These are phyloP conservation scores for Pisolithus marmoratus DNA, from an alignment of 768 basidiomycete species.

Conservation along the genomic window DNA sequence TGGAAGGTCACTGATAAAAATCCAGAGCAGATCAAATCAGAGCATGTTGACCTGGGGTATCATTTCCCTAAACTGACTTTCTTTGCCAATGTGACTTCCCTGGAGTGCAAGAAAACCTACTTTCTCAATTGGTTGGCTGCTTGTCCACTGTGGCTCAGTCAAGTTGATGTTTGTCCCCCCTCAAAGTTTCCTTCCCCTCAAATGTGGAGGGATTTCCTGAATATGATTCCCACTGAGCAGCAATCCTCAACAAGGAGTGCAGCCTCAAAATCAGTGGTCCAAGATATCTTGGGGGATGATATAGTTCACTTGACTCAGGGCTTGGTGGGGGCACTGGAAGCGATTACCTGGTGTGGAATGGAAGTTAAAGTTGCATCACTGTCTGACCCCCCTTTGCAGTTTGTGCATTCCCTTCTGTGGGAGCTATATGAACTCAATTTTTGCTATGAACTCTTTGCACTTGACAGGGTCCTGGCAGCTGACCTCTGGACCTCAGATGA, in stretches of 20 bases:
- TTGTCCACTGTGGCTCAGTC: constrained; percentile 2
- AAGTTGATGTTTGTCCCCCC: constrained; percentile 2
- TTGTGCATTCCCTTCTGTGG: constrained; percentile 11
- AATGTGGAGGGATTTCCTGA: constrained; percentile 6
- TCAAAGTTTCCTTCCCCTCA: constrained; percentile 2
- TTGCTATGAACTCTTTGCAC: constrained; percentile 12
- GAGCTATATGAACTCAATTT: constrained; percentile 17
- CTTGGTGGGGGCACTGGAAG: neutral
- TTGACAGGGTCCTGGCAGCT: constrained; percentile 9
- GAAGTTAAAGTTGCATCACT: neutral
- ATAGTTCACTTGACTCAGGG: constrained; percentile 9
- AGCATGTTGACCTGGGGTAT: constrained; percentile 1
- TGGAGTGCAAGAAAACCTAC: neutral
- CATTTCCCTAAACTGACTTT: constrained; percentile 5
- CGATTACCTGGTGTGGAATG: neutral
- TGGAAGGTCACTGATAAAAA: neutral
- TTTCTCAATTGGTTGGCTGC: constrained; percentile 9
- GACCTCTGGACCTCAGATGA: constrained; percentile 1
- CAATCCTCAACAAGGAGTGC: neutral
- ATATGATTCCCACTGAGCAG: neutral
- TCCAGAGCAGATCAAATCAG: neutral
- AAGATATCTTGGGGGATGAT: constrained; percentile 4
- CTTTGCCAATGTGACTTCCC: neutral
- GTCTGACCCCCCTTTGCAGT: neutral
- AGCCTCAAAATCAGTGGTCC: neutral